Conservation (phyloP, 805 yeast species). For the Kuraishia capsulata region DNA sequence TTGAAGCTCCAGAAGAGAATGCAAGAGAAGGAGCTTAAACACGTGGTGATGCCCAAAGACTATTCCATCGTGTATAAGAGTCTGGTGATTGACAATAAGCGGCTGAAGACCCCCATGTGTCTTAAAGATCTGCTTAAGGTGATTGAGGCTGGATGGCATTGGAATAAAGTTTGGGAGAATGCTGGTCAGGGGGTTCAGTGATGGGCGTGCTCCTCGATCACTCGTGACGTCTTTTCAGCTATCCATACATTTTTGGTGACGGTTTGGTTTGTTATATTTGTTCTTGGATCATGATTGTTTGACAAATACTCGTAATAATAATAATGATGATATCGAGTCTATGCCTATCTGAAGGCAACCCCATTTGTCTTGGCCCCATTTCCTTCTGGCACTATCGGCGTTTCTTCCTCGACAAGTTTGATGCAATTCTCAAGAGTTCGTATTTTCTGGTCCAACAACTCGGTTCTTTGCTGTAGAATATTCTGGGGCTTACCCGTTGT, state of each 20-base stretch:
- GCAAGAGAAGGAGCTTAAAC: slow-evolving; percentile 16
- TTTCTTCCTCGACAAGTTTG: slow-evolving; percentile 22
- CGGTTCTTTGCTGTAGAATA: slow-evolving; percentile 47
- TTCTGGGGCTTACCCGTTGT: slow-evolving; percentile 5
- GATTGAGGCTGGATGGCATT: slow-evolving; percentile 79
- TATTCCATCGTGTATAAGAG: slow-evolving; percentile 57
- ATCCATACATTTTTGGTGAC: too few relatives aligned
- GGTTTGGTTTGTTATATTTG: too few relatives aligned
- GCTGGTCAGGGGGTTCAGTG: slow-evolving; percentile 3
- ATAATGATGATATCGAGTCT: too few relatives aligned
- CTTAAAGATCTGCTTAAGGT: slow-evolving; percentile 63
- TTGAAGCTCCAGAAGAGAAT: slow-evolving; percentile 12
- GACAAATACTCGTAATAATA: too few relatives aligned
- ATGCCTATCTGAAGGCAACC: neutral
- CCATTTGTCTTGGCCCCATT: too few relatives aligned
- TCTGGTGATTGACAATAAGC: slow-evolving; percentile 61
- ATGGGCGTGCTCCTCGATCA: neutral
- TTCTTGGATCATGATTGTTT: too few relatives aligned
- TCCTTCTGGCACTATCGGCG: neutral
- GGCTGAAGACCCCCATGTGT: slow-evolving; percentile 62
- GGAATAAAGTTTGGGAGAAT: slow-evolving; percentile 61
- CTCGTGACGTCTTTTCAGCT: neutral
- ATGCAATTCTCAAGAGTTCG: slow-evolving; percentile 59
- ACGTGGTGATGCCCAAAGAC: slow-evolving; percentile 31
- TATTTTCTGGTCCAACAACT: slow-evolving; percentile 60